Evolutionary conservation across 805 yeast species (phyloP), one percentile per base, ranked within the genome.

Genomic region (Candida maris): DNA sequence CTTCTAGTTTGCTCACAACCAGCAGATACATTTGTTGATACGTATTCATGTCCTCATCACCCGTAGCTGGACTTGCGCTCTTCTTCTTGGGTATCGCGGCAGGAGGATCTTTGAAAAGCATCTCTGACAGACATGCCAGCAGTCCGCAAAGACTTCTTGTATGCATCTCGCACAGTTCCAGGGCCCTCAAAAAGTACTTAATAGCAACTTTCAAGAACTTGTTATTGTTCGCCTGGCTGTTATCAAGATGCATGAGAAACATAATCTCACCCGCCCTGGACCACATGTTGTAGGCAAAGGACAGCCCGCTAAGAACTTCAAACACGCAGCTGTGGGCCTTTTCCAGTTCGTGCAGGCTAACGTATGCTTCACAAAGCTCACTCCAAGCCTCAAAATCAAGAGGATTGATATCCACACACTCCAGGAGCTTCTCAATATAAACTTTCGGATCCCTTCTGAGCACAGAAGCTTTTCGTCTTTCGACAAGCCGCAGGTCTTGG

Each of bases 351-450:
- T 88, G 88, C 6, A 70, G 42, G 10, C 64, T 56, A 17, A 59
- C 59, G 55, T 91, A 91, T n/a, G 73, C 65, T 24, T 77, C 75
- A 3, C 79, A 82, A 37, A 88, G 65, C 58, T 85, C 95, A 32
- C 78, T 69, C 95, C 95, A 87, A 2, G 83, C 65, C 44, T 82
- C 79, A 2, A 75, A 65, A 57, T 93, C 97, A 15, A 80, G 57
- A 1, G 97, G 96, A 48, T 74, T 77, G 34, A 70, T 61, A 37
- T 79, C 81, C 35, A 85, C 59, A 45, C 71, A 75, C 23, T 66
- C 70, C 8, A 66, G 63, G 47, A 89, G 66, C 35, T 70, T 72
- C 23, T 67, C 63, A 30, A 85, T 70, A 55, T 77, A 85, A n/a
- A 59, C 62, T 35, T 59, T 64, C 14, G 37, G 34, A 55, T 64